Evolutionary conservation across 1,284 basidiomycete genomes (phyloP).

Genomic region (Ceratobasidium sp.): DNA sequence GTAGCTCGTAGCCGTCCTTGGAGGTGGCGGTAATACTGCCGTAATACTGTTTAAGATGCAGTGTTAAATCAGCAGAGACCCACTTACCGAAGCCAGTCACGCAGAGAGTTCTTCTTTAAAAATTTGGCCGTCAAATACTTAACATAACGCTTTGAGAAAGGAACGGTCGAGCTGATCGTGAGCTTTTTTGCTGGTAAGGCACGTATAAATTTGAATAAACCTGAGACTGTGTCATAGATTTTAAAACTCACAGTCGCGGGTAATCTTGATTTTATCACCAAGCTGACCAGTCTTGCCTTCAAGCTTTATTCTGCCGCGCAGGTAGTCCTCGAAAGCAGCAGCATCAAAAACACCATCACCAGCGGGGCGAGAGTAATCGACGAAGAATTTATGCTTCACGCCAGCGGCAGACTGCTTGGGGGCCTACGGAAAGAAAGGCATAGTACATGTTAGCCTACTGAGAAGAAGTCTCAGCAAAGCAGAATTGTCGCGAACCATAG

Average conservation of each 20-base stretch:
- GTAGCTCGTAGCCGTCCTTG: slow-evolving; percentile 91
- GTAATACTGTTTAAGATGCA: slow-evolving; percentile 58
- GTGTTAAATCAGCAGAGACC: neutral
- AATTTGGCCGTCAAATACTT: slow-evolving; percentile 98
- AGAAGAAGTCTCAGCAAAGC: slow-evolving; percentile 94
- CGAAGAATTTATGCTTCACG: slow-evolving; percentile 90
- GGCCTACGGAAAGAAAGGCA: slow-evolving; percentile 56
- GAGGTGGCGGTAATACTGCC: slow-evolving; percentile 85
- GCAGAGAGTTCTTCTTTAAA: slow-evolving; percentile 90
- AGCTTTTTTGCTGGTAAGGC: slow-evolving; percentile 77
- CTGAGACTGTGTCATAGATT: neutral
- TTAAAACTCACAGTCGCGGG: slow-evolving; percentile 77
- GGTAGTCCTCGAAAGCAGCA: slow-evolving; percentile 92
- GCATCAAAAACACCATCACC: slow-evolving; percentile 92
- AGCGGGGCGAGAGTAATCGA: slow-evolving; percentile 96
- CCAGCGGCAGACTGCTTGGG: slow-evolving; percentile 60
- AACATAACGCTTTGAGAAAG: slow-evolving; percentile 93
- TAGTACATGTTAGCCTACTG: slow-evolving; percentile 83
- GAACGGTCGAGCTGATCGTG: slow-evolving; percentile 83
- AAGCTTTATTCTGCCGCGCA: slow-evolving; percentile 95
- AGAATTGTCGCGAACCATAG: slow-evolving; percentile 49
- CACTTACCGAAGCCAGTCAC: slow-evolving; percentile 84
- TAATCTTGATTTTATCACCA: slow-evolving; percentile 86
- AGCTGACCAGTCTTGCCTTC: slow-evolving; percentile 72
- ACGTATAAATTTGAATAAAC: slow-evolving; percentile 41